phyloP scores from a whole-genome alignment of 192 early-diverging fungal species.

The Ambispora gerdemannii region DNA sequence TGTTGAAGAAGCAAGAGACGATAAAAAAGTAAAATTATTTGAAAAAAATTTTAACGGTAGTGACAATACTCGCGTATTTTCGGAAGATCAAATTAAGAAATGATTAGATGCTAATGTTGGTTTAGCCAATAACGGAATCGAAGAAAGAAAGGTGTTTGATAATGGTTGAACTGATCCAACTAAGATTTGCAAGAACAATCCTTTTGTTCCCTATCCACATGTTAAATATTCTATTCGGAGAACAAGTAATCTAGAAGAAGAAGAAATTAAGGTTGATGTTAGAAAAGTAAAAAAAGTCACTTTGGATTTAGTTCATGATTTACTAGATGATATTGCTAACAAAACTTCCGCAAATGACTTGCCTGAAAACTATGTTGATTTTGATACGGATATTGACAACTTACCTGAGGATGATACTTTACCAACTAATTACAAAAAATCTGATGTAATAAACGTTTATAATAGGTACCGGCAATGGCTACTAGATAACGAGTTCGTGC shows the following conservation, averaged over 20 bases:
- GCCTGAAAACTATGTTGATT: neutral
- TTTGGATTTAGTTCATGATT: neutral
- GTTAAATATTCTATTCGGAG: neutral
- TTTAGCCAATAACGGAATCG: neutral
- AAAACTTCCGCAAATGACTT: neutral
- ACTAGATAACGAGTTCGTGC: neutral
- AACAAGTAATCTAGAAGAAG: neutral
- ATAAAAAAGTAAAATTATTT: neutral
- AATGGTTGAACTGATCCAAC: constrained; percentile 1
- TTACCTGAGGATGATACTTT: neutral
- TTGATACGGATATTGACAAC: neutral
- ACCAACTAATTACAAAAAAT: neutral
- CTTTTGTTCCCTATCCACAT: neutral
- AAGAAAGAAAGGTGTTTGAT: constrained; percentile 7
- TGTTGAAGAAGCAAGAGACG: neutral
- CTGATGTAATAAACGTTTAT: neutral
- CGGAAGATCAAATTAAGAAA: neutral
- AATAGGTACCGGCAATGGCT: neutral
- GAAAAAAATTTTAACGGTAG: neutral
- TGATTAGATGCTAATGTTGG: constrained; percentile 8
- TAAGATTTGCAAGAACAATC: neutral
- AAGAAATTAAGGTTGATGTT: neutral
- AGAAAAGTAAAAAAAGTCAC: neutral
- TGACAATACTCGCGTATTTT: neutral
- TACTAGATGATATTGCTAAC: neutral